Evolutionary conservation across 129 eudicot genomes (phyloP).

Genomic region (Glebionis coronaria): DNA sequence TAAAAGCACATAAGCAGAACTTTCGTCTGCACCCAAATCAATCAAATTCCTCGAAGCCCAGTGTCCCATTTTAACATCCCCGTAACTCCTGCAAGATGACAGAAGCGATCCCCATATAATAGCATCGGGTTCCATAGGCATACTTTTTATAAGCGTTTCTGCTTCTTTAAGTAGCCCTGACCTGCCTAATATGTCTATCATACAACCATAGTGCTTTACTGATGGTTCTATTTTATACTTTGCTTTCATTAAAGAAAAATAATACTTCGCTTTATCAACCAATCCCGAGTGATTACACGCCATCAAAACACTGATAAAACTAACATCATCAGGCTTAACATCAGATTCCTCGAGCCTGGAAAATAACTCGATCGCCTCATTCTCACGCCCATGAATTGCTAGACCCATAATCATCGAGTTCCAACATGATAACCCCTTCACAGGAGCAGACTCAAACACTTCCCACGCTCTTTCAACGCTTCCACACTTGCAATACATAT

Average conservation of each 20-base stretch:
- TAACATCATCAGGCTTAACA: conserved; percentile 47
- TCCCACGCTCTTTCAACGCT: conserved; percentile 40
- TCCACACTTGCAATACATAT: conserved; percentile 81
- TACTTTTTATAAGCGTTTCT: conserved; percentile 37
- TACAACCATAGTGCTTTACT: conserved; percentile 65
- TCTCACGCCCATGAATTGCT: conserved; percentile 51
- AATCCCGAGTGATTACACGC: conserved; percentile 58
- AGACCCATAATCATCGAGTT: conserved; percentile 69
- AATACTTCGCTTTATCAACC: conserved; percentile 40
- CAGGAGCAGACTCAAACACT: conserved; percentile 38
- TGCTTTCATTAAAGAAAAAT: conserved; percentile 46
- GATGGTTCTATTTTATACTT: conserved; percentile 48
- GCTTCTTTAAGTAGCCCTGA: conserved; percentile 59
- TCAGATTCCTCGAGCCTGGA: conserved; percentile 31
- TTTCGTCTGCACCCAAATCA: conserved; percentile 39
- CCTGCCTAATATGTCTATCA: conserved; percentile 61
- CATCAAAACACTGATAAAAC: conserved; percentile 51
- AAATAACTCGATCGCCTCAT: conserved; percentile 46
- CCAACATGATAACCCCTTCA: conserved; percentile 58
- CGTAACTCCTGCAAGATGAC: conserved; percentile 46
- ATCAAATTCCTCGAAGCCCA: conserved; percentile 48
- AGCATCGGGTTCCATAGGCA: conserved; percentile 69
- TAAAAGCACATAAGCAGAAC: conserved; percentile 49
- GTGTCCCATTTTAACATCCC: conserved; percentile 43
- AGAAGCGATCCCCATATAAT: conserved; percentile 66